A percentile compares a stretch with the other conserved stretches of the same genome.
These are phyloP conservation scores for Xanthoconium stramineum DNA, from an alignment of 768 basidiomycete species.

Conservation along the genomic window DNA sequence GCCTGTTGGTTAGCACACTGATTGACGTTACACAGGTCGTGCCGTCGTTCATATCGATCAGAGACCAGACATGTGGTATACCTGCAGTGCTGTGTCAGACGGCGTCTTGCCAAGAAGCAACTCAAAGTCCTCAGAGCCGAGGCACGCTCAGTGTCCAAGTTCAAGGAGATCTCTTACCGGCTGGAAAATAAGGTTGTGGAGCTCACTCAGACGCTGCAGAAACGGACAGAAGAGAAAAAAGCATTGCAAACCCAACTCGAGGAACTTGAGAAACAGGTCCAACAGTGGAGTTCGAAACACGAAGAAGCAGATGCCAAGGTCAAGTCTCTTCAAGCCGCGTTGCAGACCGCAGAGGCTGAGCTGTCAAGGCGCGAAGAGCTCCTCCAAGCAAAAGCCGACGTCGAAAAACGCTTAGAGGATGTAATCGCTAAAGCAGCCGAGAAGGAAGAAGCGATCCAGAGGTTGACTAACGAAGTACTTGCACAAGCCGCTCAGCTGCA, in stretches of 20 bases:
- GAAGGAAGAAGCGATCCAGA: conserved; percentile 81
- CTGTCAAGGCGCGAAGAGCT: conserved; percentile 70
- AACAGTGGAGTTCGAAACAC: conserved; percentile 80
- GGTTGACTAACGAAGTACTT: conserved; percentile 73
- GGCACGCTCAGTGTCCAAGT: conserved; percentile 95
- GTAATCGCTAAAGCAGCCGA: conserved; percentile 67
- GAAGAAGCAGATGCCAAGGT: conserved; percentile 79
- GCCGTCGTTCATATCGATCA: conserved; percentile 49
- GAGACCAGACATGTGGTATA: conserved; percentile 76
- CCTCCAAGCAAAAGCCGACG: conserved; percentile 67
- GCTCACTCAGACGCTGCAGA: conserved; percentile 91
- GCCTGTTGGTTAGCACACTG: background rate
- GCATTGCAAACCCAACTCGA: conserved; percentile 71
- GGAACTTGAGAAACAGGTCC: conserved; percentile 81
- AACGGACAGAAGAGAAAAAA: conserved; percentile 88
- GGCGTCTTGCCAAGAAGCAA: conserved; percentile 81
- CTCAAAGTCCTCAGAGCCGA: conserved; percentile 82
- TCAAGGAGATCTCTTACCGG: conserved; percentile 97
- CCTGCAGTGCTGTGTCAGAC: conserved; percentile 89
- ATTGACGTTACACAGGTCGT: conserved; percentile 40
- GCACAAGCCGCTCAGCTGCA: conserved; percentile 76
- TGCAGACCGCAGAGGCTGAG: conserved; percentile 71
- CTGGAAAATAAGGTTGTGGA: conserved; percentile 99
- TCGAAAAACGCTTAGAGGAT: conserved; percentile 81
- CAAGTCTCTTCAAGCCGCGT: conserved; percentile 66